Evolutionary conservation across 1,284 basidiomycete genomes (phyloP), one percentile per base, ranked within the genome.

Genomic region (Cryptococcus maquisensis): DNA sequence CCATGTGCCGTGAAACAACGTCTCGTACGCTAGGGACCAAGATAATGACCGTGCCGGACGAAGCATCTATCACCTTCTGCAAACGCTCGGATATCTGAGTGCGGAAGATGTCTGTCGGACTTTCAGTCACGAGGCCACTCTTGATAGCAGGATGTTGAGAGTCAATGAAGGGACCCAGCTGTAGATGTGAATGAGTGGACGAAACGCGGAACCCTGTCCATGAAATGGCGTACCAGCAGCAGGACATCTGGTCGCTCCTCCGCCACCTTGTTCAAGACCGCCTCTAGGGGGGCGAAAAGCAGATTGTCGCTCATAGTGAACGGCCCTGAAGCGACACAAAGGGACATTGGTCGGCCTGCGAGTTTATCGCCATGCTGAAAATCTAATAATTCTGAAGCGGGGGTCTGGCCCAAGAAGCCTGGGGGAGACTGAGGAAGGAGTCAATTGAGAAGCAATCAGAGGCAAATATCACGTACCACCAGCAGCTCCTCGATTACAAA

Each of bases 111-210:
- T 84, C 82, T 0, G 74, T 63, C 0, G 90, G 88, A 3, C 84
- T 77, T 49, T 81, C 75, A 52, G 86, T 84, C 24, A 86, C 72
- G 42, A 89, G 85, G 2, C 92, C 91, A 2, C 78, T 71, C 67
- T 83, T 84, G 56, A 98, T 82, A 41, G 80, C 77, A 0, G 87
- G 82, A 73, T 98, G 92, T 13, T 80, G 71, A 0, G 81, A 74
- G 61, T 95, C 90, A 37, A 98, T 75, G 68, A 98, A 98, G 1
- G 95, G 95, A 0, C 95, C 95, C 13, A 90, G 76, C 92, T 94
- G 66, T 0, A 9, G 15, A 7, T n/a, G 6, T 10, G 12, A 35
- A 28, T 36, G 18, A 32, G 15, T 18, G 18, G 35, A 32, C 13
- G 28, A 37, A 47, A 32, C 13, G 28, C 23, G 8, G 36, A 24